These are phyloP conservation scores for Extremus antarcticus DNA, from an alignment of 495 filamentous ascomycete species.

Conservation along the genomic window DNA sequence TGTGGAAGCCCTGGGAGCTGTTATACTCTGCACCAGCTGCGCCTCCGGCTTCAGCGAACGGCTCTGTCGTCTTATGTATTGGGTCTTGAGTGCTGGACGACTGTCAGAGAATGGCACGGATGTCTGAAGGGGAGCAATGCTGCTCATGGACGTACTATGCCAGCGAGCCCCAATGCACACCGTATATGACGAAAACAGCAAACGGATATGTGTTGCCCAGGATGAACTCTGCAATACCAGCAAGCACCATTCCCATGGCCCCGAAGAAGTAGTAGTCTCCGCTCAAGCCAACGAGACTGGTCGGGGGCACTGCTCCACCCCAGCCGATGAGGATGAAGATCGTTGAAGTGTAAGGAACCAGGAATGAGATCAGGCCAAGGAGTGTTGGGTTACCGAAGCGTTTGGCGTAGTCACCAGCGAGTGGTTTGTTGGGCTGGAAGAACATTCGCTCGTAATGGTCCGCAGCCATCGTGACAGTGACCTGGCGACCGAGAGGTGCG, in stretches of 20 bases:
- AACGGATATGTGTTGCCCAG: slow-evolving; percentile 23
- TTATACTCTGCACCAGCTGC: slow-evolving; percentile 11
- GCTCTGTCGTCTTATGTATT: slow-evolving; percentile 8
- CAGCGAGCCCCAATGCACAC: slow-evolving; percentile 17
- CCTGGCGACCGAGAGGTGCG: slow-evolving; percentile 13
- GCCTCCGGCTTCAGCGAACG: slow-evolving; percentile 9
- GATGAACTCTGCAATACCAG: slow-evolving; percentile 21
- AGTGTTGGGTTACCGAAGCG: slow-evolving; percentile 21
- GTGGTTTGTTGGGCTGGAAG: slow-evolving; percentile 17
- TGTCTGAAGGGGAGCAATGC: too few relatives aligned
- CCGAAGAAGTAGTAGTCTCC: slow-evolving; percentile 23
- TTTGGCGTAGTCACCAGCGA: slow-evolving; percentile 18
- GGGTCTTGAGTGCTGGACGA: slow-evolving; percentile 18
- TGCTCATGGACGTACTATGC: too few relatives aligned
- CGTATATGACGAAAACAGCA: slow-evolving; percentile 22
- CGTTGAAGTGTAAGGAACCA: slow-evolving; percentile 19
- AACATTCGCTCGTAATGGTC: slow-evolving; percentile 23
- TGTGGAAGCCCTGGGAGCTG: slow-evolving; percentile 16
- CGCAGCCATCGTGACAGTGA: slow-evolving; percentile 14
- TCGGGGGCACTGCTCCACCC: slow-evolving; percentile 11
- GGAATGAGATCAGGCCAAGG: slow-evolving; percentile 19
- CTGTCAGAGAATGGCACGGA: too few relatives aligned
- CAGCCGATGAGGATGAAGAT: slow-evolving; percentile 16
- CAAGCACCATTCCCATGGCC: slow-evolving; percentile 20
- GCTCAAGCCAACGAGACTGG: slow-evolving; percentile 12